A percentile compares a stretch with the other conserved stretches of the same genome.
phyloP scores from a whole-genome alignment of 148 eudicot genomes.

The Linanthus parryae region DNA sequence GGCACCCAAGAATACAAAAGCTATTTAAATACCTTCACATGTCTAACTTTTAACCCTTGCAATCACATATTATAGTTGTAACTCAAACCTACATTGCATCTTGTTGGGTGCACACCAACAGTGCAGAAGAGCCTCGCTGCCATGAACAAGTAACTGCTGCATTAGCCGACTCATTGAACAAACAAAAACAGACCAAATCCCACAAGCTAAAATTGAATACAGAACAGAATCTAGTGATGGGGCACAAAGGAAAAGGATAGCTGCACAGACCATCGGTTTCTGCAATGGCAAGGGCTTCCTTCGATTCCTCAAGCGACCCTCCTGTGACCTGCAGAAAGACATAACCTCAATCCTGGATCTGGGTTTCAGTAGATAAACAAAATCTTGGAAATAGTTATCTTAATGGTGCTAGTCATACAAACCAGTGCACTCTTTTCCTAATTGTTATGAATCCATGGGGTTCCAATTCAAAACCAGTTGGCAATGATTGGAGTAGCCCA shows the following conservation, averaged over 20 bases:
- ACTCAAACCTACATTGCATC: slow-evolving; percentile 66
- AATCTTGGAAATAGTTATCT: too few relatives aligned
- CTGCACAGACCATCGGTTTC: slow-evolving; percentile 79
- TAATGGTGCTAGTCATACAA: too few relatives aligned
- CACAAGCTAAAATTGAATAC: not conserved
- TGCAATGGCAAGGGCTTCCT: slow-evolving; percentile 91
- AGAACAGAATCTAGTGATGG: not conserved
- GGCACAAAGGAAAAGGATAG: too few relatives aligned
- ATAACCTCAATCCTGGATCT: too few relatives aligned
- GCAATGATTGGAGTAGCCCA: too few relatives aligned
- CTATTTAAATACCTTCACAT: slow-evolving; percentile 5
- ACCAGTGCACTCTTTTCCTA: too few relatives aligned
- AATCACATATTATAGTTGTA: not conserved
- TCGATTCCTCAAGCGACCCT: slow-evolving; percentile 95
- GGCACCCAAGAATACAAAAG: not conserved
- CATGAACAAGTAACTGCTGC: slow-evolving; percentile 17
- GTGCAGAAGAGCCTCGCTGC: slow-evolving; percentile 95
- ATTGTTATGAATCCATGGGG: too few relatives aligned
- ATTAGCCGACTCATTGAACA: slow-evolving; percentile 10
- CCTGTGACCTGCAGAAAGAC: slow-evolving; percentile 93
- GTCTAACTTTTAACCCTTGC: too few relatives aligned
- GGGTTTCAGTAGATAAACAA: too few relatives aligned
- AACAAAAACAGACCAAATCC: not conserved
- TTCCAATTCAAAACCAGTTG: too few relatives aligned
- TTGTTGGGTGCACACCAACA: slow-evolving; percentile 98